Conservation (phyloP, 768 basidiomycete genomes). For the Lentinula sp. region DNA sequence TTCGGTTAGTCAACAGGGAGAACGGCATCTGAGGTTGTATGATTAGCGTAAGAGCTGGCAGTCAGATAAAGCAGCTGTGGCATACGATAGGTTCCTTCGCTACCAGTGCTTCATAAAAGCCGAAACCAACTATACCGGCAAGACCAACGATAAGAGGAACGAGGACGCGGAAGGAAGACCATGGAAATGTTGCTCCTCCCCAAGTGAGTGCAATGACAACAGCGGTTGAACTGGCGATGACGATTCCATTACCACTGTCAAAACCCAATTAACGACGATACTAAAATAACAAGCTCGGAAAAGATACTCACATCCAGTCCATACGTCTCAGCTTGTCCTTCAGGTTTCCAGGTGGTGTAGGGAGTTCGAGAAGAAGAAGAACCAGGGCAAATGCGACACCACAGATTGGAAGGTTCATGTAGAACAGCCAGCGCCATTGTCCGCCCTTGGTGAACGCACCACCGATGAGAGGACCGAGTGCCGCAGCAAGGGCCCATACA, state of each 20-base stretch:
- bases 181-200: conserved; percentile 36
- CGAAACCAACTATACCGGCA: background rate
- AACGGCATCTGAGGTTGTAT: background rate
- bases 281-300: background rate
- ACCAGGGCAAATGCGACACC: conserved; percentile 19
- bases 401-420: conserved; percentile 33
- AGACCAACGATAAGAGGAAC: conserved; percentile 4
- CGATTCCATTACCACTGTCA: conserved; percentile 26
- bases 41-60: background rate
- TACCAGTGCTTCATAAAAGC: background rate
- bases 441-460: conserved; percentile 24
- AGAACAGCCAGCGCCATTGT: conserved; percentile 36
- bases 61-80: background rate
- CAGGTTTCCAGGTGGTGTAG: conserved; percentile 23
- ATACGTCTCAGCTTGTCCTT: conserved; percentile 26
- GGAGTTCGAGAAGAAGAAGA: conserved; percentile 24
- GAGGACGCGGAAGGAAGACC: conserved; percentile 28
- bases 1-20: background rate
- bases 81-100: background rate
- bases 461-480: conserved; percentile 26
- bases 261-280: background rate
- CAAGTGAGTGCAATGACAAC: conserved; percentile 27
- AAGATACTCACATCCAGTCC: conserved; percentile 29
- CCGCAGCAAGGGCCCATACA: conserved; percentile 25
- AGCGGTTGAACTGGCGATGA: conserved; percentile 22